Evolutionary conservation across 2,329 filamentous ascomycete genomes (phyloP).

Genomic region (Xylaria sp.): DNA sequence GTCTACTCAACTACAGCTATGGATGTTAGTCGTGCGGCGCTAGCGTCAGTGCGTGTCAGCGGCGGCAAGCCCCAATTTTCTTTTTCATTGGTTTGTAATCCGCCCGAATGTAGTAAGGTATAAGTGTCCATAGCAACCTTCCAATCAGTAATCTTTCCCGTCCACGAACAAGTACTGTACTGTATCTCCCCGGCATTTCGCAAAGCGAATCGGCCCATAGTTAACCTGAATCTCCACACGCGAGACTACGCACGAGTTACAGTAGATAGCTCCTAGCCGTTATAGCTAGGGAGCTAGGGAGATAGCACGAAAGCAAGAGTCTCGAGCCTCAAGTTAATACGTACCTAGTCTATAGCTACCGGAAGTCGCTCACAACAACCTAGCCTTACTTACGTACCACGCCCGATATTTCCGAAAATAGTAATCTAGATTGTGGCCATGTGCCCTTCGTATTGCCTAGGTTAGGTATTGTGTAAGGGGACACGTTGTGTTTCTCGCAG

Average conservation of each 20-base stretch:
- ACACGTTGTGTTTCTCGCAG: slow-evolving; percentile 22
- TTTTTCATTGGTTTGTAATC: slow-evolving; percentile 33
- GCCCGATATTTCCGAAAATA: slow-evolving; percentile 29
- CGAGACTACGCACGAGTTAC: not conserved
- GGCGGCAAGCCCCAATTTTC: slow-evolving; percentile 5
- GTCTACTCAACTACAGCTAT: not conserved
- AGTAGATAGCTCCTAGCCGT: not conserved
- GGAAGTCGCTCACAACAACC: slow-evolving; percentile 10
- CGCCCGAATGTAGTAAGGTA: not conserved
- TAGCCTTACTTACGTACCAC: slow-evolving; percentile 21
- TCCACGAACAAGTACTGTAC: too few relatives aligned
- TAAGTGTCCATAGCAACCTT: not conserved
- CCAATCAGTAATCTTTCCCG: not conserved
- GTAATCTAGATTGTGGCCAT: slow-evolving; percentile 17
- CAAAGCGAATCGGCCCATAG: slow-evolving; percentile 13
- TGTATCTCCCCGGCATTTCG: not conserved
- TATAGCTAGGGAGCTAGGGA: not conserved
- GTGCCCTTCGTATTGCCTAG: slow-evolving; percentile 8
- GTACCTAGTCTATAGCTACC: too few relatives aligned
- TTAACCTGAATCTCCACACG: not conserved
- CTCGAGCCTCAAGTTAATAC: slow-evolving; percentile 1
- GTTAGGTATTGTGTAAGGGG: slow-evolving; percentile 17
- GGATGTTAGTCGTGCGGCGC: not conserved
- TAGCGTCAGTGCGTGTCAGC: not conserved
- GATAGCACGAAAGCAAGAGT: not conserved